Evolutionary conservation across 495 filamentous ascomycete genomes (phyloP).

Genomic region (Saxispiralis lemnorum): DNA sequence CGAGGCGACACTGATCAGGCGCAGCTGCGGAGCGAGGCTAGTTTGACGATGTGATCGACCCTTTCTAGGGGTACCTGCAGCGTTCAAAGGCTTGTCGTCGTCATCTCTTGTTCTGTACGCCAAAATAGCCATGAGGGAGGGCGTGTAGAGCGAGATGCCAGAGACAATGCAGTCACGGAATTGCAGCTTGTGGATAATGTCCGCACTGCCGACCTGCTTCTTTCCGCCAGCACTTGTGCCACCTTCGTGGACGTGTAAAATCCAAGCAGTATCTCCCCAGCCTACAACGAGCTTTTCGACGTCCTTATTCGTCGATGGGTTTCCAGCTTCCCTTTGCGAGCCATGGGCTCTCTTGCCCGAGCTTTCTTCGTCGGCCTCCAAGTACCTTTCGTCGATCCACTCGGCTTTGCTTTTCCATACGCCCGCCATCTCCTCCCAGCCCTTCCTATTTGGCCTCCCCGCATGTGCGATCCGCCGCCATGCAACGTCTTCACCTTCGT

Average conservation of each 20-base stretch:
- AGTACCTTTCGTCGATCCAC: conserved; percentile 69
- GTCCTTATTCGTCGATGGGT: conserved; percentile 19
- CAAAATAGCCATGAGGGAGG: conserved; percentile 73
- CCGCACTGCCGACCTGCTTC: conserved; percentile 57
- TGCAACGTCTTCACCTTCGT: conserved; percentile 51
- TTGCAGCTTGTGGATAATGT: conserved; percentile 82
- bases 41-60: conserved; percentile 41
- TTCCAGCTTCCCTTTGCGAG: conserved; percentile 6
- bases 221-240: conserved; percentile 48
- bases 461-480: conserved; percentile 96
- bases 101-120: conserved; percentile 63
- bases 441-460: conserved; percentile 56
- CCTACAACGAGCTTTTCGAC: conserved; percentile 76
- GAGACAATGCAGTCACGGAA: conserved; percentile 86
- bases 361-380: conserved; percentile 43
- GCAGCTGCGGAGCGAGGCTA: conserved; percentile 68
- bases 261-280: conserved; percentile 92
- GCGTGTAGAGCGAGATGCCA: conserved; percentile 91
- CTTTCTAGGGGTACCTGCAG: conserved; percentile 29
- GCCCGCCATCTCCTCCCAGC: conserved; percentile 85
- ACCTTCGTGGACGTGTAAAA: conserved; percentile 78
- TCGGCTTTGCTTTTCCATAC: conserved; percentile 84
- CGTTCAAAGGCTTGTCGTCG: conserved; percentile 32
- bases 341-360: conserved; percentile 5
- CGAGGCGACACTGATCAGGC: conserved; percentile 71